phyloP scores from a whole-genome alignment of 1,284 basidiomycete genomes.

The Binderoboletus segoi region DNA sequence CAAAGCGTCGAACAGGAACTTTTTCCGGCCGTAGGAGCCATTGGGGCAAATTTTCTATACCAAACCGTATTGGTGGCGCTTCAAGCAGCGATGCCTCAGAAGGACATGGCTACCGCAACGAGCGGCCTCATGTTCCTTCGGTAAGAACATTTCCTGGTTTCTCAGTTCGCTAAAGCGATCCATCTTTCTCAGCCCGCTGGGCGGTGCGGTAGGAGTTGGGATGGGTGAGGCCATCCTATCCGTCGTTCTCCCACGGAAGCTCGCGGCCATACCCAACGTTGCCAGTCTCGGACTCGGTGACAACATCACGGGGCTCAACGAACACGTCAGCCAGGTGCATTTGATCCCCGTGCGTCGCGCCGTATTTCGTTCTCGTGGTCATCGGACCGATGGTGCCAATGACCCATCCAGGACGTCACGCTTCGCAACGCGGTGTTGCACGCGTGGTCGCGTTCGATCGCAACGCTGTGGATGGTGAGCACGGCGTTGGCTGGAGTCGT shows the following conservation, averaged over 20 bases:
- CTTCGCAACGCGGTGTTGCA: conserved; percentile 57
- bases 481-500: conserved; percentile 58
- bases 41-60: conserved; percentile 67
- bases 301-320: conserved; percentile 52
- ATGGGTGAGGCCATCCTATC: conserved; percentile 71
- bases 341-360: conserved; percentile 49
- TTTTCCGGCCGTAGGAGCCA: conserved; percentile 59
- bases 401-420: conserved; percentile 45
- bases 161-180: not conserved
- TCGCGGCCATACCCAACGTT: conserved; percentile 50
- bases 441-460: conserved; percentile 70
- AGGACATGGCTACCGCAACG: conserved; percentile 80
- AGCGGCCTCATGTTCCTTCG: conserved; percentile 70
- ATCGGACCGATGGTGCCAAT: not conserved
- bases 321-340: conserved; percentile 56
- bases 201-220: conserved; percentile 74
- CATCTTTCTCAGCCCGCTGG: conserved; percentile 53
- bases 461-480: conserved; percentile 70
- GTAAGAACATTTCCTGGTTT: not conserved
- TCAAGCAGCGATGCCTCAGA: conserved; percentile 80
- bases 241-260: conserved; percentile 57
- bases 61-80: conserved; percentile 70
- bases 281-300: conserved; percentile 42
- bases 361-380: not conserved
- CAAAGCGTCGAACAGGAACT: conserved; percentile 59